Evolutionary conservation across 768 basidiomycete species (phyloP), one percentile per base, ranked within the genome.

Genomic region (Mycena latifolia): DNA sequence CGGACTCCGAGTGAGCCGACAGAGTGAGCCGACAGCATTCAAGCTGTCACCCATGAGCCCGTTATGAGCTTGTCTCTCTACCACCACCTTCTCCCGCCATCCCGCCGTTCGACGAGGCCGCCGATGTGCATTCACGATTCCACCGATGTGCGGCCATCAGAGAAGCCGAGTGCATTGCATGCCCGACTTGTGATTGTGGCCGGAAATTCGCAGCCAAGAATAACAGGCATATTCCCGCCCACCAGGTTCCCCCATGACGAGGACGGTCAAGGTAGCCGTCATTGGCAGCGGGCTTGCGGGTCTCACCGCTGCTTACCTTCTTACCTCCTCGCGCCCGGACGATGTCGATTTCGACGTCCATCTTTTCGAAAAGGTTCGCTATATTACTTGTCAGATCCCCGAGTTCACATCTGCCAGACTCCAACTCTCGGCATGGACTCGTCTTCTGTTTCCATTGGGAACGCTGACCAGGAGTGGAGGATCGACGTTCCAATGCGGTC

Each of bases 401-500:
- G 15, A 46, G 43, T 57, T 46, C 24, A 27, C 52, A 54, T 14
- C 20, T 43, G 12, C 17, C 63, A 92, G 91, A 80, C 86, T 5
- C 68, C 81, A 0, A 71, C 79, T 31, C 75, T 93, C 12, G 91
- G 92, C 14, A 91, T 93, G 88, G 92, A 92, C 75, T 84, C 88
- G 5, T 81, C 87, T 17, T 89, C 87, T 0, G 79, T 88, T 41
- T 86, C 86, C 9, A 56, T 88, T 7, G 76, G 78, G 20, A 73
- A 77, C 41, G 77, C 78, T 5, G 80, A 74, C 5, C 63, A 76
- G 37, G 77, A 83, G 53, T 86, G 86, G 82, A 79, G 87, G 58
- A 81, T 93, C 4, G 92, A 94, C 72, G 92, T 93, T 0, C 92
- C 92, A 0, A 94, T 94, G 92, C 79, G 92, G 43, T 89, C 89